Conservation (phyloP, 2,329 filamentous ascomycete genomes). For the Colletotrichum lentis region DNA sequence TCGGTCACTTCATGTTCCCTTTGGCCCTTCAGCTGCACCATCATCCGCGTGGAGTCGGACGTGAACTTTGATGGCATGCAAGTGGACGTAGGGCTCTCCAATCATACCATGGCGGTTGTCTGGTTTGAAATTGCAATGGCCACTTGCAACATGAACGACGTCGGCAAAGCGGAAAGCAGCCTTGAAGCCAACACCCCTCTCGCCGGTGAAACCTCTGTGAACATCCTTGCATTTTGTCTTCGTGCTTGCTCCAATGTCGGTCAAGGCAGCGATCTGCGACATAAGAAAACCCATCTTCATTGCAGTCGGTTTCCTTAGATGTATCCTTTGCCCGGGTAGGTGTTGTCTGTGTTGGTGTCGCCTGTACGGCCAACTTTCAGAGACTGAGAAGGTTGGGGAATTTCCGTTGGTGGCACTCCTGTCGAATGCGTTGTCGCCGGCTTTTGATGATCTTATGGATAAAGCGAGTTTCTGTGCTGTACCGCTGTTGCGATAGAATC, state of each 20-base stretch:
- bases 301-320: constrained; percentile 42
- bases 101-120: constrained; percentile 41
- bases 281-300: constrained; percentile 46
- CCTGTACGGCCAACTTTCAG: neutral
- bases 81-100: constrained; percentile 49
- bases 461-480: constrained; percentile 49
- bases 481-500: constrained; percentile 44
- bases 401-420: neutral
- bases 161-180: constrained; percentile 47
- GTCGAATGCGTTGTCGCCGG: constrained; percentile 48
- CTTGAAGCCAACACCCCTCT: constrained; percentile 52
- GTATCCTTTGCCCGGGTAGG: neutral
- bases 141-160: constrained; percentile 45
- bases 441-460: constrained; percentile 52
- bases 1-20: constrained; percentile 28
- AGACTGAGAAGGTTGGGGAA: neutral
- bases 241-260: constrained; percentile 46
- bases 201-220: constrained; percentile 45
- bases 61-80: constrained; percentile 1
- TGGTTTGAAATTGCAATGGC: constrained; percentile 46
- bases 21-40: constrained; percentile 1
- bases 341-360: too few relatives aligned
- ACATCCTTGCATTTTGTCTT: constrained; percentile 42
- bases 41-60: constrained; percentile 13
- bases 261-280: constrained; percentile 48